These are phyloP conservation scores for Byssoonygena ceratinophila DNA, from an alignment of 2,329 filamentous ascomycete species.

Conservation along the genomic window DNA sequence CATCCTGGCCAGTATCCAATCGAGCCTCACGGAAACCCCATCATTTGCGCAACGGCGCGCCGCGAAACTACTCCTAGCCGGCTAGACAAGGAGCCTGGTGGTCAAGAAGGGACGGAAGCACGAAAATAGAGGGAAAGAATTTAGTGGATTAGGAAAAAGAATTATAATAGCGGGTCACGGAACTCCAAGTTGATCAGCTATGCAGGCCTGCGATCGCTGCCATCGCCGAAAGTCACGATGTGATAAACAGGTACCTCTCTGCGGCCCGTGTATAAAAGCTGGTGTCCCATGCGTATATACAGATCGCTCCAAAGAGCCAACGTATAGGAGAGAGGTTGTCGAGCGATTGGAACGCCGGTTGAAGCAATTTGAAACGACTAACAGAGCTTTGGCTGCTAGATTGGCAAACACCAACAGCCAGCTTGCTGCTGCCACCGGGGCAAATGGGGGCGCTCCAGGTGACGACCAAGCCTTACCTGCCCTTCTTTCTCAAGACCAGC, in stretches of 20 bases:
- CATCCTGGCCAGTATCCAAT: conserved; percentile 7
- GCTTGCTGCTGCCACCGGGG: conserved; percentile 2
- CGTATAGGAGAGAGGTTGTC: conserved; percentile 26
- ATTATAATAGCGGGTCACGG: not conserved
- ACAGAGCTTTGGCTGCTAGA: conserved; percentile 14
- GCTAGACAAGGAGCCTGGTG: conserved; percentile 5
- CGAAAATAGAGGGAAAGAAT: not conserved
- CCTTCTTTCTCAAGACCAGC: conserved; percentile 5
- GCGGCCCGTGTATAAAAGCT: conserved; percentile 30
- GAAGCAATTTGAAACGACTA: conserved; percentile 15
- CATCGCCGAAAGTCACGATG: conserved; percentile 36
- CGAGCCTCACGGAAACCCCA: conserved; percentile 6
- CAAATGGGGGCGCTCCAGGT: not conserved
- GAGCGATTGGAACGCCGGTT: conserved; percentile 30
- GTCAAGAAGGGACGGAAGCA: not conserved
- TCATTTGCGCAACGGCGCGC: conserved; percentile 1
- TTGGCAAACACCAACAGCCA: conserved; percentile 12
- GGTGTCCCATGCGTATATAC: conserved; percentile 25
- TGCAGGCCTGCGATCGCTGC: conserved; percentile 33
- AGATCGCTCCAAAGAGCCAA: conserved; percentile 22
- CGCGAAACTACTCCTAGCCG: not conserved
- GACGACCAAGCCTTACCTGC: not conserved
- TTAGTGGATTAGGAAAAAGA: not conserved
- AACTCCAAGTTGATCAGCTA: conserved; percentile 8
- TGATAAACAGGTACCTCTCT: conserved; percentile 31